A percentile compares a stretch with the other conserved stretches of the same genome.
Evolutionary conservation across 2,329 filamentous ascomycete genomes (phyloP).

Genomic region (Domatiomyces catenatus): DNA sequence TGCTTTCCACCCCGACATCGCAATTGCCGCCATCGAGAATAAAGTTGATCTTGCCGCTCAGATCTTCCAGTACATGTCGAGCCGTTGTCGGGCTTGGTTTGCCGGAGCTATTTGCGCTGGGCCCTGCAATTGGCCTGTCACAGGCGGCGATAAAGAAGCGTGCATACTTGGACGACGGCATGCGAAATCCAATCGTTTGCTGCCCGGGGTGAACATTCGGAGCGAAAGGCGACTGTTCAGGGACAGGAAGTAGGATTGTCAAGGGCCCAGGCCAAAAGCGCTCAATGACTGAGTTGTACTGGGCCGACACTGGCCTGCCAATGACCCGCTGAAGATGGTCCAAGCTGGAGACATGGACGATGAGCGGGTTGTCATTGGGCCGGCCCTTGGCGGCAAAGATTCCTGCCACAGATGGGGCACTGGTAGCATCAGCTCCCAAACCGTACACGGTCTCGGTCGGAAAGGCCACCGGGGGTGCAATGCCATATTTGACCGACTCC

Average conservation of each 20-base stretch:
- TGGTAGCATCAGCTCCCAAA: constrained; percentile 85
- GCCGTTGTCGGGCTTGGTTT: constrained; percentile 84
- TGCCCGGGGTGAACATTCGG: constrained; percentile 85
- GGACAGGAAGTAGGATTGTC: constrained; percentile 74
- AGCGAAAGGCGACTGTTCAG: constrained; percentile 52
- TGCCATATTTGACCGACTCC: constrained; percentile 12
- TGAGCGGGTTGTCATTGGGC: constrained; percentile 87
- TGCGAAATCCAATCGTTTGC: constrained; percentile 71
- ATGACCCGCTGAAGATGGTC: constrained; percentile 14
- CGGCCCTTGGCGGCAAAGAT: constrained; percentile 85
- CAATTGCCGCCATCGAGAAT: constrained; percentile 84
- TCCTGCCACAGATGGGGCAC: constrained; percentile 66
- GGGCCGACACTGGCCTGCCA: constrained; percentile 41
- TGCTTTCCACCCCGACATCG: constrained; percentile 84
- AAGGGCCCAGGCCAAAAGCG: constrained; percentile 90
- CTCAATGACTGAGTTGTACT: constrained; percentile 64
- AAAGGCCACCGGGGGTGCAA: constrained; percentile 60
- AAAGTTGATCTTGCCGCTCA: constrained; percentile 64
- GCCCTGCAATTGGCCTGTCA: constrained; percentile 68
- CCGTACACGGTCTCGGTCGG: constrained; percentile 97
- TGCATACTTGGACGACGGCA: constrained; percentile 75
- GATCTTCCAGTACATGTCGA: constrained; percentile 73
- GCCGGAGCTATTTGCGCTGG: constrained; percentile 87
- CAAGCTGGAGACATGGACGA: constrained; percentile 53
- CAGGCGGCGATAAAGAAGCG: constrained; percentile 70